Evolutionary conservation across 208 protist species (phyloP).

Genomic region (Crithidia brevicula): DNA sequence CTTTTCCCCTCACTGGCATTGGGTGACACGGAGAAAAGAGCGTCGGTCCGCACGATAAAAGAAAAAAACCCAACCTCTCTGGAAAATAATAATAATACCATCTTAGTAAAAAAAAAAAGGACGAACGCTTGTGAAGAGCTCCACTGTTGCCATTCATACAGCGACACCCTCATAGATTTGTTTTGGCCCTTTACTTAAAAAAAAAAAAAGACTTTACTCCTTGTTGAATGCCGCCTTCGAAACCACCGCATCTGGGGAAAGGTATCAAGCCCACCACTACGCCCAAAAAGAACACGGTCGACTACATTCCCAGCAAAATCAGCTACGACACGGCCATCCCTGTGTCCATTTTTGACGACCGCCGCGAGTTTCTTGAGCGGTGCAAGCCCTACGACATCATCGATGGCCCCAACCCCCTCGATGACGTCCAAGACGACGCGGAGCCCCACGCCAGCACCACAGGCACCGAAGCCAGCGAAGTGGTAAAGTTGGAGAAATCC

Average conservation of each 20-base stretch:
- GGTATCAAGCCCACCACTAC: background rate
- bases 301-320: slow-evolving; percentile 58
- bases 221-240: slow-evolving; percentile 1
- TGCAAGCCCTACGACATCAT: slow-evolving; percentile 79
- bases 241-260: background rate
- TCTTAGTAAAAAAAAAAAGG: too few species aligned
- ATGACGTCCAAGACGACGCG: slow-evolving; percentile 19
- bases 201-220: background rate
- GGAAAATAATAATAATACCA: too few species aligned
- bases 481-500: background rate
- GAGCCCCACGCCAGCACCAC: background rate
- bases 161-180: too few species aligned
- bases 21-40: too few species aligned
- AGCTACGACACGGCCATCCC: slow-evolving; percentile 65
- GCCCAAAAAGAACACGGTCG: slow-evolving; percentile 46
- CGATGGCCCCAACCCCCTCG: slow-evolving; percentile 56
- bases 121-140: too few species aligned
- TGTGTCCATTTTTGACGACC: slow-evolving; percentile 42
- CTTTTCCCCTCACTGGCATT: too few species aligned
- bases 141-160: too few species aligned
- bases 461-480: background rate
- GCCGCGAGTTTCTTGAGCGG: slow-evolving; percentile 36
- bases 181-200: too few species aligned
- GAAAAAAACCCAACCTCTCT: too few species aligned
- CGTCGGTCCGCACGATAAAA: too few species aligned